Base-by-base conservation (phyloP, 768 basidiomycete genomes). In the Auriscalpium orientale region DNA sequence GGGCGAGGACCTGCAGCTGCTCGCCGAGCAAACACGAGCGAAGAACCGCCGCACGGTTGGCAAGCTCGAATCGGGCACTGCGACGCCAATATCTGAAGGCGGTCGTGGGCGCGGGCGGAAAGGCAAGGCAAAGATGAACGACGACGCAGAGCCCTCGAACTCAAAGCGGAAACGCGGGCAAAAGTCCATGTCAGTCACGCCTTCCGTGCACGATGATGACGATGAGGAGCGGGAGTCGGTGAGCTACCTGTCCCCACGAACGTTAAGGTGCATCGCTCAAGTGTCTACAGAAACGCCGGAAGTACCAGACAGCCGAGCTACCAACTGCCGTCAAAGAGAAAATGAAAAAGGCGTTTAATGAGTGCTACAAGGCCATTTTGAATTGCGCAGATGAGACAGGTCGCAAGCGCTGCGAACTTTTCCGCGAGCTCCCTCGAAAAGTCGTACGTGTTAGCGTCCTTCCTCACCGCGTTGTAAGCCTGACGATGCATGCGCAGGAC, bases 301-400 rank as follows among this genome's bases (percentile, higher is more conserved):
- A 90, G 73, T 85, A 80, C 36, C 87, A 85, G 63, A 70, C 71
- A 10, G 62, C 76, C 20, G 87, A 90, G 20, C 63, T 87, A 21
- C 64, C 83, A 10, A 75, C 82, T 6, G 76, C 77, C 8, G 63
- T 83, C 45, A 81, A 82, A 50, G 87, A 91, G 35, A 81, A 79
- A 67, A 85, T 91, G 88, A 92, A 91, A 75, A 89, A 88, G 66
- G 82, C 82, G 4, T 91, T 91, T 67, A 78, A 78, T 51, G 89
- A 88, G 62, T 85, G 85, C 64, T 78, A 85, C 69, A 82, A 81
- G 60, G 85, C 89, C 28, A 87, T 93, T 33, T 70, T 84, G 46
- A 79, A 76, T 58, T 84, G 85, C 60, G 83, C 87, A 67, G 86
- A 89, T 60, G 76, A 80, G 8, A 81, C 78, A 46, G 87, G 89